Conservation (phyloP, 805 yeast genomes). For the Scheffersomyces amazonensis region DNA sequence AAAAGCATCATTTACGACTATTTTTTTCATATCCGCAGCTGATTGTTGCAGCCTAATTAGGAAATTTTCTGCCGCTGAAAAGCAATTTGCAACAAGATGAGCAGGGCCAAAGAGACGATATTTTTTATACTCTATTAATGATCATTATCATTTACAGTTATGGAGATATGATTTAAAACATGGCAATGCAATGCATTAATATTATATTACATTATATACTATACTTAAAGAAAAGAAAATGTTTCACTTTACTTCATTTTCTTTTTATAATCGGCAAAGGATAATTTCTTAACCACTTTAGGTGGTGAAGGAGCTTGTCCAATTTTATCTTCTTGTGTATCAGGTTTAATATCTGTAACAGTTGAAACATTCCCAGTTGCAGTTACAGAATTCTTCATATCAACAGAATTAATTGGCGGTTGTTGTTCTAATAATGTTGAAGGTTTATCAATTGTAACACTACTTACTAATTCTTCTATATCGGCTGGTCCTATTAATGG, state of each 20-base stretch:
- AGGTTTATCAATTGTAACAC: not conserved
- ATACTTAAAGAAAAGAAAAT: not conserved
- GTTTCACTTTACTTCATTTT: conserved; percentile 34
- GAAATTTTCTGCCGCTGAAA: no score
- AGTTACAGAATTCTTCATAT: not conserved
- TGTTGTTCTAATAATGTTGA: not conserved
- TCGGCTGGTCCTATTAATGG: not conserved
- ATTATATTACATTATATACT: not conserved
- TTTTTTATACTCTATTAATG: no score
- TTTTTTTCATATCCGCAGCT: no score
- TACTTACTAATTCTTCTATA: not conserved
- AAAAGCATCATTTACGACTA: no score
- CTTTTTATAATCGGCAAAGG: conserved; percentile 74
- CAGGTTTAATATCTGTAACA: not conserved
- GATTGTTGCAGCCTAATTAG: not conserved
- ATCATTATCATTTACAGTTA: no score
- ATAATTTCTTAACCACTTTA: conserved; percentile 44
- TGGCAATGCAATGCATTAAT: no score
- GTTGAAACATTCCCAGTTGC: not conserved
- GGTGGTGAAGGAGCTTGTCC: conserved; percentile 2
- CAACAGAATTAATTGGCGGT: not conserved
- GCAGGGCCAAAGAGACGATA: no score
- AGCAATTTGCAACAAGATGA: no score
- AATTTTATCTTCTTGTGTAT: conserved; percentile 2
- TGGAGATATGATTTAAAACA: no score